Percentiles rank a stretch among this genome's conserved stretches.
Conservation (phyloP, 2,329 filamentous ascomycete species). For the Bisporella sp. region DNA sequence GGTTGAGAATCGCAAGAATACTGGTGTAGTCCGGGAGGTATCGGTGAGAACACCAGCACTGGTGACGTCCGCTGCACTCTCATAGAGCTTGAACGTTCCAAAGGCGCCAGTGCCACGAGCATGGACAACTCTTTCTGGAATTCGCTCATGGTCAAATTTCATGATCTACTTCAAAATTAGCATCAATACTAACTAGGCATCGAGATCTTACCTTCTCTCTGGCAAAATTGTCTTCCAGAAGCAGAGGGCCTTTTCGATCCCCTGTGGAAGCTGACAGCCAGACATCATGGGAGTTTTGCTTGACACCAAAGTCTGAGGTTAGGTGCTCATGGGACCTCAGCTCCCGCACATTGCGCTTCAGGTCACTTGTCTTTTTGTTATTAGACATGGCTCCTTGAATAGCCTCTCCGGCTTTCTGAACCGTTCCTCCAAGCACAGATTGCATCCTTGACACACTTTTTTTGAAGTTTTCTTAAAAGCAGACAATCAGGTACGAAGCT, state of each 20-base stretch:
- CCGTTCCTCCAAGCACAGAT: slow-evolving; percentile 1
- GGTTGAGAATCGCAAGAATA: slow-evolving; percentile 73
- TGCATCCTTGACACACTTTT: neutral
- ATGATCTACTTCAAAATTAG: slow-evolving; percentile 43
- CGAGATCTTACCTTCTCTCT: slow-evolving; percentile 59
- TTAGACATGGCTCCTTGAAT: slow-evolving; percentile 13
- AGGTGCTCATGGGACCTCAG: slow-evolving; percentile 51
- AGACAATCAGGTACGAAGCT: no score
- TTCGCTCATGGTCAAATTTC: slow-evolving; percentile 70
- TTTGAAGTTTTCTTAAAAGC: no score
- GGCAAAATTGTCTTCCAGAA: slow-evolving; percentile 66
- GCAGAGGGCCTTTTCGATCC: slow-evolving; percentile 56
- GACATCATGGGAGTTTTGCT: slow-evolving; percentile 66
- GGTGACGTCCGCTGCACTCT: slow-evolving; percentile 57
- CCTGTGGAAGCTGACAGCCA: slow-evolving; percentile 63
- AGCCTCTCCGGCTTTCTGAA: slow-evolving; percentile 16
- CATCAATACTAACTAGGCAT: neutral
- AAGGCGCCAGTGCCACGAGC: slow-evolving; percentile 59
- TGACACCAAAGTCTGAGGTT: slow-evolving; percentile 73
- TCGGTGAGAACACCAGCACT: slow-evolving; percentile 60
- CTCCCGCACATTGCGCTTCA: slow-evolving; percentile 44
- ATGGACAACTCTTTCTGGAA: slow-evolving; percentile 59
- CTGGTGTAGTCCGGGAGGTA: slow-evolving; percentile 56
- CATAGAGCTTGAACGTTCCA: slow-evolving; percentile 58
- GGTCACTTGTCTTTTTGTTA: slow-evolving; percentile 22